A percentile compares a stretch with the other conserved stretches of the same genome.
phyloP scores from a whole-genome alignment of 139 green algal species.

The Tetraselmis chui region DNA sequence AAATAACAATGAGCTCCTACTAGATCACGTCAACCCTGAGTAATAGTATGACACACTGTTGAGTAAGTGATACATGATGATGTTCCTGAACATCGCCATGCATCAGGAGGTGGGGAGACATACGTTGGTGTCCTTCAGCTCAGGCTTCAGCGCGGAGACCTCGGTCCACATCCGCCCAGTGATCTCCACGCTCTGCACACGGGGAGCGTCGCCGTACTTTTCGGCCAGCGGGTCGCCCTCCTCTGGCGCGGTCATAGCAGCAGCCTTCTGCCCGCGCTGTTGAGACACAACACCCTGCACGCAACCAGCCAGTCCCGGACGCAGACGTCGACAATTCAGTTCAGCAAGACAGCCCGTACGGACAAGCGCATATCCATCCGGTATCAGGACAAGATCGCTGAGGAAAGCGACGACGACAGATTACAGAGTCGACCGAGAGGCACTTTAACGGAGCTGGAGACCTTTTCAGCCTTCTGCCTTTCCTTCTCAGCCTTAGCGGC shows the following conservation, averaged over 20 bases:
- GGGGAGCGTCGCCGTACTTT: constrained; percentile 80
- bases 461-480: constrained; percentile 37
- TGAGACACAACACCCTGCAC: constrained; percentile 29
- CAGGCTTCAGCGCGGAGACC: constrained; percentile 37
- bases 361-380: constrained; percentile 12
- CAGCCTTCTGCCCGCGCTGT: constrained; percentile 57
- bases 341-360: not conserved
- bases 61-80: too few relatives aligned
- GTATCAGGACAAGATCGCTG: not conserved
- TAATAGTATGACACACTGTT: too few relatives aligned
- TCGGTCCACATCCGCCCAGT: constrained; percentile 46
- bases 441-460: too few relatives aligned
- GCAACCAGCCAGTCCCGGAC: not conserved
- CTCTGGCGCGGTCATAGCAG: constrained; percentile 52
- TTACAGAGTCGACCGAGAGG: not conserved
- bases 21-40: too few relatives aligned
- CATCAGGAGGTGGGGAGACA: not conserved
- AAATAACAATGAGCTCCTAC: too few relatives aligned
- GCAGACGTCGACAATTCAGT: not conserved
- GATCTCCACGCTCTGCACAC: constrained; percentile 69
- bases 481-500: constrained; percentile 57
- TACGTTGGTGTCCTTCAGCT: constrained; percentile 44
- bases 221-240: constrained; percentile 75
- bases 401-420: not conserved
- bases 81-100: too few relatives aligned